Percentiles rank a stretch among this genome's conserved stretches.
phyloP scores from a whole-genome alignment of 257 asterid species.

The Solanum acaule region DNA sequence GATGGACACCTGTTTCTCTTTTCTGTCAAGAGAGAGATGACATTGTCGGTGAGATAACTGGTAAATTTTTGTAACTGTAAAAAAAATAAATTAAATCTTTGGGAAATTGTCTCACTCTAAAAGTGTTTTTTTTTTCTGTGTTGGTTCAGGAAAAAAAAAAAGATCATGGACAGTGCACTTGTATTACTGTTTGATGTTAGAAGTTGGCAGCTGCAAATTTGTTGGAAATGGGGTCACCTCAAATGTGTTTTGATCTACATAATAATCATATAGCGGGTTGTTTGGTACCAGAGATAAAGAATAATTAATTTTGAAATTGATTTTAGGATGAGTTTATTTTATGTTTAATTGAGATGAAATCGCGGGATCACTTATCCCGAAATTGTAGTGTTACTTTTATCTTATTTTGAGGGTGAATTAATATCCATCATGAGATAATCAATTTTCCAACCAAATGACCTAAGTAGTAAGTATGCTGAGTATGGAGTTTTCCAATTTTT shows the following conservation, averaged over 20 bases:
- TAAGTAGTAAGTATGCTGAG: neutral
- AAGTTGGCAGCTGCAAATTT: neutral
- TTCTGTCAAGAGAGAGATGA: neutral
- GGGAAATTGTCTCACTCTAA: neutral
- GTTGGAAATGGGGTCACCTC: neutral
- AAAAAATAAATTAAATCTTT: neutral
- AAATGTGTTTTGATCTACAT: neutral
- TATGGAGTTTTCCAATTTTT: neutral
- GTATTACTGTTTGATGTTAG: neutral
- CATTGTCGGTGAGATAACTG: neutral
- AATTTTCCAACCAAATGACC: neutral
- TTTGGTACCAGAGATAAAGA: too few relatives aligned
- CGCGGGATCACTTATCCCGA: rapidly evolving
- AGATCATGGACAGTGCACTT: neutral
- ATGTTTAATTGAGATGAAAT: too few relatives aligned
- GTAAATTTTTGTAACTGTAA: neutral
- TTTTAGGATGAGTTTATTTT: too few relatives aligned
- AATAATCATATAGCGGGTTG: too few relatives aligned
- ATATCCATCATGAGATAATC: neutral
- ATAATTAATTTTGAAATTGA: too few relatives aligned
- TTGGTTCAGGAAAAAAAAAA: neutral
- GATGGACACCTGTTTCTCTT: neutral
- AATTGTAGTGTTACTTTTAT: too few relatives aligned
- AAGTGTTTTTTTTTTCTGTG: neutral
- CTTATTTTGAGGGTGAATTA: neutral